These are phyloP conservation scores for Cryptococcus sp. DNA, from an alignment of 1,284 basidiomycete genomes.

Conservation along the genomic window DNA sequence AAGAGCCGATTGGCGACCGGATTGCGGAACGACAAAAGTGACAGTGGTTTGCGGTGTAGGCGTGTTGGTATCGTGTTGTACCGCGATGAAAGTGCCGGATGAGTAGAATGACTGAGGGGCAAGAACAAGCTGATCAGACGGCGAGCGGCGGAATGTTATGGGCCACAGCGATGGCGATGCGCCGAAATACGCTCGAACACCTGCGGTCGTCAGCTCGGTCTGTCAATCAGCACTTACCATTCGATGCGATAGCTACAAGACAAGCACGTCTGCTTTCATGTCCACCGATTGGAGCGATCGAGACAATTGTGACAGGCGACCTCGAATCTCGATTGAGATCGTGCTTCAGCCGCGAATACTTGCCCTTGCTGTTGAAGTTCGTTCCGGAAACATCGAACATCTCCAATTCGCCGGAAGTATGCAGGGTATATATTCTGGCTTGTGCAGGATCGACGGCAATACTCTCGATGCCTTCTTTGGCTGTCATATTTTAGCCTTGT, in stretches of 20 bases:
- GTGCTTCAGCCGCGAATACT: slow-evolving; percentile 24
- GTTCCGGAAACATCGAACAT: slow-evolving; percentile 35
- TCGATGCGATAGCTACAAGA: slow-evolving; percentile 75
- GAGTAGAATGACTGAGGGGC: slow-evolving; percentile 43
- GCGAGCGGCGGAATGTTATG: slow-evolving; percentile 11
- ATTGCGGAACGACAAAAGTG: slow-evolving; percentile 34
- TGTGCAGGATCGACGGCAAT: slow-evolving; percentile 44
- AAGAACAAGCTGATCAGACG: slow-evolving; percentile 34
- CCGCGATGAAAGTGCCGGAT: slow-evolving; percentile 41
- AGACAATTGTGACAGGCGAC: slow-evolving; percentile 37
- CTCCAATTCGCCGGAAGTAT: slow-evolving; percentile 39
- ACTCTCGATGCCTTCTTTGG: slow-evolving; percentile 45
- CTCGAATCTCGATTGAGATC: slow-evolving; percentile 25
- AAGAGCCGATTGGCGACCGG: slow-evolving; percentile 38
- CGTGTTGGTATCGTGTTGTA: slow-evolving; percentile 27
- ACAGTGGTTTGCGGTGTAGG: slow-evolving; percentile 30
- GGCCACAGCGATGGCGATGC: slow-evolving; percentile 2
- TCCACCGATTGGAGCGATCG: slow-evolving; percentile 47
- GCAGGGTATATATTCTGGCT: slow-evolving; percentile 41
- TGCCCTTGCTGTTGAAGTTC: slow-evolving; percentile 32
- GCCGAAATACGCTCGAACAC: slow-evolving; percentile 31
- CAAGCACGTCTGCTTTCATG: slow-evolving; percentile 61
- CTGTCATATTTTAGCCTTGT: slow-evolving; percentile 9
- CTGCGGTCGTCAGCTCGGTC: slow-evolving; percentile 10
- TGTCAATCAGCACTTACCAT: slow-evolving; percentile 45